These are phyloP conservation scores for Diaporthe longicolla DNA, from an alignment of 2,329 filamentous ascomycete species.

Conservation along the genomic window DNA sequence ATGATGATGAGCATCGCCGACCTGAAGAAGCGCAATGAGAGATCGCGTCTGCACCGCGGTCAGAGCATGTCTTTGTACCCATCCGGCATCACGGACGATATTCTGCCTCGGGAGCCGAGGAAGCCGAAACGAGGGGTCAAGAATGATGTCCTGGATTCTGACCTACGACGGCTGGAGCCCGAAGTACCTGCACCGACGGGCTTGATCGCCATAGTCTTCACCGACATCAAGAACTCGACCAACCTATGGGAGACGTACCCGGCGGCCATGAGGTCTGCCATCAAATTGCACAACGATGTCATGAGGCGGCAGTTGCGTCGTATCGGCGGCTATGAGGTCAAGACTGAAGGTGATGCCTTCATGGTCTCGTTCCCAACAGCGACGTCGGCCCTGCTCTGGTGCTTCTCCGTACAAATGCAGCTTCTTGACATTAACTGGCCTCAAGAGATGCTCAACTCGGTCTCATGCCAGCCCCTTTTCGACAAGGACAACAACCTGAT, in stretches of 20 bases:
- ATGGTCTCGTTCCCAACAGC: constrained; percentile 99
- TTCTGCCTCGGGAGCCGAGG: constrained; percentile 76
- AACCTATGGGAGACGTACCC: constrained; percentile 96
- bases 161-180: constrained; percentile 86
- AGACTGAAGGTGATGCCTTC: constrained; percentile 99
- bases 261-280: constrained; percentile 94
- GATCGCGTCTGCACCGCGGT: constrained; percentile 79
- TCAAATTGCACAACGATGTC: constrained; percentile 96
- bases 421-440: constrained; percentile 94
- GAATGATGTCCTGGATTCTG: constrained; percentile 83
- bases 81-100: constrained; percentile 79
- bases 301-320: constrained; percentile 94
- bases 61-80: constrained; percentile 90
- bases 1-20: constrained; percentile 98
- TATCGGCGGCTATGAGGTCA: constrained; percentile 98
- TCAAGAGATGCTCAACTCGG: constrained; percentile 88
- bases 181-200: constrained; percentile 94
- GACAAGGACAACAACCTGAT: constrained; percentile 91
- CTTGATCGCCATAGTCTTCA: constrained; percentile 94
- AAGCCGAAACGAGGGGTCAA: constrained; percentile 59
- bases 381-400: constrained; percentile 95
- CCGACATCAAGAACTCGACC: constrained; percentile 99
- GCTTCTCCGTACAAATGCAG: constrained; percentile 91
- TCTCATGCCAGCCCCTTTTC: constrained; percentile 84
- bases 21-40: constrained; percentile 84